Evolutionary conservation across 2,329 filamentous ascomycete genomes (phyloP).

Genomic region (Talaromyces amestolkiae): DNA sequence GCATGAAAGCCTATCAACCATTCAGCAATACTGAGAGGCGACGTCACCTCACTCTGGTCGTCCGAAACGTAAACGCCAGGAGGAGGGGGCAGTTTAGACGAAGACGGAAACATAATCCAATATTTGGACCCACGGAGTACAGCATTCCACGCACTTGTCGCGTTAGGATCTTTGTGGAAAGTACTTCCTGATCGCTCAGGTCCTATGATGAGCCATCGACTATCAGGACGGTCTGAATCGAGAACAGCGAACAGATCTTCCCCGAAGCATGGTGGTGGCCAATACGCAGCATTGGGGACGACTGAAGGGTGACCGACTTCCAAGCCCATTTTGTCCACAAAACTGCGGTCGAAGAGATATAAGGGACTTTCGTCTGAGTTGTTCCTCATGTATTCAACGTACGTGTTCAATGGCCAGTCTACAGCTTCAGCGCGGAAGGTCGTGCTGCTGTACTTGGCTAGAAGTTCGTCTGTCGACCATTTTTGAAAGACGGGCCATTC

Average conservation of each 20-base stretch:
- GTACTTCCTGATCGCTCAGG: conserved; percentile 85
- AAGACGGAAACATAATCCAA: conserved; percentile 96
- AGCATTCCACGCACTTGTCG: conserved; percentile 83
- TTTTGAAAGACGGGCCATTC: conserved; percentile 72
- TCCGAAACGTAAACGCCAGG: conserved; percentile 87
- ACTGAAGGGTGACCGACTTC: conserved; percentile 49
- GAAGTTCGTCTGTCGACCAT: conserved; percentile 71
- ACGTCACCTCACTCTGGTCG: conserved; percentile 90
- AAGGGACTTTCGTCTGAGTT: conserved; percentile 83
- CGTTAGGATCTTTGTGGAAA: conserved; percentile 81
- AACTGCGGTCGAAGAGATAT: conserved; percentile 86
- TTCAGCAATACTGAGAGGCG: conserved; percentile 91
- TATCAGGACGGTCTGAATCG: conserved; percentile 74
- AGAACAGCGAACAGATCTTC: conserved; percentile 81
- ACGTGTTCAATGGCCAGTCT: conserved; percentile 82
- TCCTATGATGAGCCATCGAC: conserved; percentile 89
- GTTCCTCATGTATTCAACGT: conserved; percentile 76
- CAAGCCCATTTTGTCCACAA: conserved; percentile 81
- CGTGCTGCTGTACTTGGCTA: conserved; percentile 62
- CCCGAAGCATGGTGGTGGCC: conserved; percentile 79
- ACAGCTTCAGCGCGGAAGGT: conserved; percentile 88
- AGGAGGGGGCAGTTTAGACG: conserved; percentile 60
- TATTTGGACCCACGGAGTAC: conserved; percentile 88
- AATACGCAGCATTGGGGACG: conserved; percentile 62
- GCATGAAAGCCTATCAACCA: conserved; percentile 89